These are phyloP conservation scores for Ceratonia siliqua DNA, from an alignment of 306 rosid species.

Conservation along the genomic window DNA sequence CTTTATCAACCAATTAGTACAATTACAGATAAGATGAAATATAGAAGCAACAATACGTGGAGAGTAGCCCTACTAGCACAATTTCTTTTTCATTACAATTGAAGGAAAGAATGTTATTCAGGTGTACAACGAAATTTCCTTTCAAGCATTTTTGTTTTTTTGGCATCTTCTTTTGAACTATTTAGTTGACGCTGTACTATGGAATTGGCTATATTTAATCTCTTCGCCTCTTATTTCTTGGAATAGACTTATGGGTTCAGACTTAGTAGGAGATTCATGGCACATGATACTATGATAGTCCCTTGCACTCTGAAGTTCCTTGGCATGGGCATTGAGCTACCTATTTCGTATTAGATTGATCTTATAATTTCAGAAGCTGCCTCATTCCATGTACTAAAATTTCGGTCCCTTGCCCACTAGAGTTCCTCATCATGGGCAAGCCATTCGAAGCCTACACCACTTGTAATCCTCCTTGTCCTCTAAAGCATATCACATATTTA, in stretches of 20 bases:
- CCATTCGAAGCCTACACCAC: slow-evolving; percentile 22
- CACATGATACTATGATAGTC: slow-evolving; percentile 8
- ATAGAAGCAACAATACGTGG: not conserved
- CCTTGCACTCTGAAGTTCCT: slow-evolving; percentile 8
- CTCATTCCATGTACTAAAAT: slow-evolving; percentile 1
- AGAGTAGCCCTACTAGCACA: not conserved
- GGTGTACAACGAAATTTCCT: not conserved
- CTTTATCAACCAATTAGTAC: not conserved
- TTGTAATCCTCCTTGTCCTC: slow-evolving; percentile 11
- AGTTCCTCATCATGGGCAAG: slow-evolving; percentile 2
- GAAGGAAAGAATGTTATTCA: slow-evolving; percentile 25
- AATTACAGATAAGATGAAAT: not conserved
- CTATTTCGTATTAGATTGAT: slow-evolving; percentile 17
- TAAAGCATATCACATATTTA: slow-evolving; percentile 14
- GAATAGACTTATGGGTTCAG: slow-evolving; percentile 6
- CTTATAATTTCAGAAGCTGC: slow-evolving; percentile 10
- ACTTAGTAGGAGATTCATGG: slow-evolving; percentile 1
- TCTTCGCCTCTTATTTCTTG: slow-evolving; percentile 17
- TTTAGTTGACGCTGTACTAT: not conserved
- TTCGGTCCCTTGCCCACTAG: slow-evolving; percentile 2
- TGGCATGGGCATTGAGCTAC: not conserved
- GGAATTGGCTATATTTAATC: slow-evolving; percentile 8
- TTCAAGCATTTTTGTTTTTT: not conserved
- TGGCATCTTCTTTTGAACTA: not conserved
- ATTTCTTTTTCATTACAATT: not conserved